Base-by-base conservation (phyloP, 805 yeast species). In the Metschnikowia lunata region DNA sequence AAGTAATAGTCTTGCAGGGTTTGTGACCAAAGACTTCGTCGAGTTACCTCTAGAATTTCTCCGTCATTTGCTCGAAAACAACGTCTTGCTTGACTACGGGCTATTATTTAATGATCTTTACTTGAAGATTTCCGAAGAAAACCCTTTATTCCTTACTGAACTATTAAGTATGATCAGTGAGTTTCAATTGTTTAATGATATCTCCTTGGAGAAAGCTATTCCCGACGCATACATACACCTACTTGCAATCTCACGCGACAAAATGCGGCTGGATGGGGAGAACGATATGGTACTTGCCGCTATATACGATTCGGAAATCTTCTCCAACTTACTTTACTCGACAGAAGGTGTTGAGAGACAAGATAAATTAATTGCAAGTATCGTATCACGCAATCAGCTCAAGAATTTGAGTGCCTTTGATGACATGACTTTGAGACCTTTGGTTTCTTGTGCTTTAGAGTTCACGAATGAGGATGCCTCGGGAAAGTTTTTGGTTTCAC, bases 151-250 rank as follows among this genome's bases (percentile, higher is more conserved):
- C 9, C 48, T 45, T 13, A 15, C 39, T 10, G 26, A 14, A 10
- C 38, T 48, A 7, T 38, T 50, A 13, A 13, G 26, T 10, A 27
- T 47, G 12, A 31, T 45, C 26, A 29, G 39, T n/a, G 33, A 43
- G n/a, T 34, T 13, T 30, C 29, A 34, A 18, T 8, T 38, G 6
- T 28, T 39, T 30, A 34, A 40, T 13, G 7, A 30, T 3, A 34
- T n/a, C 12, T 32, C 40, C 8, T 27, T 43, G 26, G 40, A 40
- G 33, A 44, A 46, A 2, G 18, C 36, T 8, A 55, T 41, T 39
- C 56, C 60, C 4, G 60, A 59, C 4, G 55, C 76, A 5, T 46
- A 64, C 6, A 43, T 52, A 1, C 63, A 64, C 34, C 46, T 78
- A 11, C 57, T 60, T 23, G 34, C 49, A 4, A 50, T 74, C 15